These are phyloP conservation scores for Cocos nucifera DNA, from an alignment of 176 grass and related monocot genomes.

Conservation along the genomic window DNA sequence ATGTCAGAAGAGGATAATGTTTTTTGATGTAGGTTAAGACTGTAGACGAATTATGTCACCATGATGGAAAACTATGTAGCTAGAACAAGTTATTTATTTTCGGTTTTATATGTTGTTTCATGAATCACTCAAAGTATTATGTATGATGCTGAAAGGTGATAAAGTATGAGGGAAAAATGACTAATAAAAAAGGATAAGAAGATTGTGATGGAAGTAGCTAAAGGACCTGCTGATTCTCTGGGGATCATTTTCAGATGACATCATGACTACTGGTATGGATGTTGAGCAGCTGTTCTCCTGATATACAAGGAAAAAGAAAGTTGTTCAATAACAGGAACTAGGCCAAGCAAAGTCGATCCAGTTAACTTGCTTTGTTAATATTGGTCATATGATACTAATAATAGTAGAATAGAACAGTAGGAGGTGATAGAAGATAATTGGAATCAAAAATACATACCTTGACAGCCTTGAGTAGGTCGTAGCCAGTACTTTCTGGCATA, in stretches of 20 bases:
- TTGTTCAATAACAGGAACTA: background rate
- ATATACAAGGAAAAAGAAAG: conserved; percentile 3
- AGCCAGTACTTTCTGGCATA: conserved; percentile 97
- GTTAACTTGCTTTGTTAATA: background rate
- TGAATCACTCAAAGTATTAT: too few species aligned
- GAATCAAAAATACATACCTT: conserved; percentile 36
- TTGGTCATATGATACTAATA: background rate
- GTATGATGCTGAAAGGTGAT: too few species aligned
- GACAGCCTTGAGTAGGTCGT: conserved; percentile 80
- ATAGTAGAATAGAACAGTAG: background rate
- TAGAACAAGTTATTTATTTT: too few species aligned
- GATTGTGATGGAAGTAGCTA: background rate
- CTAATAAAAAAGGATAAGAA: too few species aligned
- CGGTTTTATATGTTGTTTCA: too few species aligned
- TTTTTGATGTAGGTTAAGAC: too few species aligned
- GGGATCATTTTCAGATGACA: conserved; percentile 98
- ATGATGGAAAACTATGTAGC: too few species aligned
- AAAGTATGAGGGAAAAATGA: too few species aligned
- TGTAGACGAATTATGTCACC: too few species aligned
- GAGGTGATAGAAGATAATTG: background rate
- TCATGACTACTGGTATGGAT: conserved; percentile 83
- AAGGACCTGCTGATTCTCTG: conserved; percentile 88
- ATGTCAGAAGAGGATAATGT: too few species aligned
- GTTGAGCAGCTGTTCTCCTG: conserved; percentile 65
- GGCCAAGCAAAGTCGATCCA: too few species aligned